Conservation (phyloP, 148 eudicot species). For the Rhododendron mucronatum region DNA sequence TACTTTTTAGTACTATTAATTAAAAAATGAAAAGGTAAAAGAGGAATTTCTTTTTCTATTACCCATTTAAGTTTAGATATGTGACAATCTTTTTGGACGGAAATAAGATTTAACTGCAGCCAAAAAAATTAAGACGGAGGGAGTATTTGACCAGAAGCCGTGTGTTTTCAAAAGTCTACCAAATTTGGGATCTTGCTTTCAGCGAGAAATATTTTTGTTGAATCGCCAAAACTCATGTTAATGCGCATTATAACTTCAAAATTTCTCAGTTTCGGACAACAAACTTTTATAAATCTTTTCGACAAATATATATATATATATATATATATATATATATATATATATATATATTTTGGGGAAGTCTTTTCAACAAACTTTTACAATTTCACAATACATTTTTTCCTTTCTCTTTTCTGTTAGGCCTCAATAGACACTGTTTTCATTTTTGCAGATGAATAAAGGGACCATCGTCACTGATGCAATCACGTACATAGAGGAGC, state of each 20-base stretch:
- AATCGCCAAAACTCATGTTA: neutral
- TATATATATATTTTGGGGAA: too few species aligned
- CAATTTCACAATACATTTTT: neutral
- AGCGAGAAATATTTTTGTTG: neutral
- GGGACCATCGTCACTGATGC: constrained; percentile 73
- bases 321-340: too few species aligned
- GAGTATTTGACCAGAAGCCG: neutral
- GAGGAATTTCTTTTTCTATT: neutral
- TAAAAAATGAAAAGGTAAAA: too few species aligned
- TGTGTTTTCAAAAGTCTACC: neutral
- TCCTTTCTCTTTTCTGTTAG: neutral
- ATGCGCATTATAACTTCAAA: neutral
- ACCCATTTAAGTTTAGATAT: too few species aligned
- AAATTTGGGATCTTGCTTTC: neutral
- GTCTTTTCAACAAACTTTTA: too few species aligned
- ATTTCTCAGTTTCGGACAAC: neutral
- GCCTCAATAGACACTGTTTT: neutral
- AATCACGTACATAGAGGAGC: constrained; percentile 62
- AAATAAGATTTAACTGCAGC: neutral
- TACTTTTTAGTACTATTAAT: neutral
- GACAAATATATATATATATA: neutral
- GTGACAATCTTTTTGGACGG: neutral
- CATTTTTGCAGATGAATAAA: constrained; percentile 63
- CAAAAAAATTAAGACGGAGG: neutral
- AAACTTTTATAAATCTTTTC: neutral